Percentiles rank a stretch among this genome's conserved stretches.
phyloP scores from a whole-genome alignment of 305 asterid genomes.

The Fraxinus dipetala region DNA sequence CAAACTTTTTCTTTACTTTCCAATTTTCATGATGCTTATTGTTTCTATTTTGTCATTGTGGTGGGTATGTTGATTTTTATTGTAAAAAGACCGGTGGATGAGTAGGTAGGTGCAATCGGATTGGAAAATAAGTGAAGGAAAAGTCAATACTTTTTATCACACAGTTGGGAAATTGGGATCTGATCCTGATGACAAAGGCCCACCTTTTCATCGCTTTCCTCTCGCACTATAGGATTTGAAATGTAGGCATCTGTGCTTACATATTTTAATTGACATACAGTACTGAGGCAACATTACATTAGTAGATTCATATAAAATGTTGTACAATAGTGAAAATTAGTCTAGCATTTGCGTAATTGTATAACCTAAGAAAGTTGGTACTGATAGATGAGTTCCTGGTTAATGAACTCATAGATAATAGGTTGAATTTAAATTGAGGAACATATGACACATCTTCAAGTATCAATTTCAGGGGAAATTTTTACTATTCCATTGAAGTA shows the following conservation, averaged over 20 bases:
- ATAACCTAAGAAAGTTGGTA: background rate
- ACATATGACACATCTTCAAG: too few relatives aligned
- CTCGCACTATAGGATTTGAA: background rate
- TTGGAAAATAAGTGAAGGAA: conserved; percentile 85
- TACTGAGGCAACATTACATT: background rate
- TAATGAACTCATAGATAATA: too few relatives aligned
- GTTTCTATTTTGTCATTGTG: background rate
- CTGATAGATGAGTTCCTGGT: too few relatives aligned
- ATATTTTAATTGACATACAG: background rate
- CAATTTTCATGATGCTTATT: background rate
- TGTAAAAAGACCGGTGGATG: conserved; percentile 66
- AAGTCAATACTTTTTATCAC: conserved; percentile 87
- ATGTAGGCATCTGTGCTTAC: background rate
- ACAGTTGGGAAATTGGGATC: conserved; percentile 84
- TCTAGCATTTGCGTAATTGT: too few relatives aligned
- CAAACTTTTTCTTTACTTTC: background rate
- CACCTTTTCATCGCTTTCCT: background rate
- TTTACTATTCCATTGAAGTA: too few relatives aligned
- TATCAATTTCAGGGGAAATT: too few relatives aligned
- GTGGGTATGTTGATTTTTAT: conserved; percentile 3
- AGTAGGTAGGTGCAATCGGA: conserved; percentile 87
- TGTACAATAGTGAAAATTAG: background rate
- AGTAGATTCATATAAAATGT: background rate
- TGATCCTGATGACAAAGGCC: conserved; percentile 87
- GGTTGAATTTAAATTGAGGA: too few relatives aligned